Percentiles rank a stretch among this genome's conserved stretches.
These are phyloP conservation scores for Phytophthora litchii DNA, from an alignment of 352 stramenopile species.

Conservation along the genomic window DNA sequence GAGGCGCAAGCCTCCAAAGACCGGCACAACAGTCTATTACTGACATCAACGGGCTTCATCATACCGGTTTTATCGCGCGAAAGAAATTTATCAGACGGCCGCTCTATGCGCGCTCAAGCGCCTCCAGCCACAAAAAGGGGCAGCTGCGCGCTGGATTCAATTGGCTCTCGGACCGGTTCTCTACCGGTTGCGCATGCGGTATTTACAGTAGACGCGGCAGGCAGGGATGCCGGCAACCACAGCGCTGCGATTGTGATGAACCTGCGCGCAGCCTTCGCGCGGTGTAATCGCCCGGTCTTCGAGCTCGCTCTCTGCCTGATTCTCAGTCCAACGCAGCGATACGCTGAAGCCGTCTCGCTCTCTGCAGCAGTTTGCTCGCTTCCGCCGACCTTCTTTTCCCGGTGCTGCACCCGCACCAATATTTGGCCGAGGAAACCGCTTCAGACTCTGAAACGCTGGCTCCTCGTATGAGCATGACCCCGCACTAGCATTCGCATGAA, in stretches of 20 bases:
- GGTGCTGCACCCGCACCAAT: conserved; percentile 14
- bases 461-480: no score
- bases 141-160: conserved; percentile 29
- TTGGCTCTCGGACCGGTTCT: not conserved
- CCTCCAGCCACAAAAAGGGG: conserved; percentile 22
- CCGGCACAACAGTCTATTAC: no score
- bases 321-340: conserved; percentile 14
- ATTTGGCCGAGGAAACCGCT: conserved; percentile 19
- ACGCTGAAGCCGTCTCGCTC: not conserved
- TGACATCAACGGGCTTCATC: no score
- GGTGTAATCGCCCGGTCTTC: conserved; percentile 13
- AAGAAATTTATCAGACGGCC: conserved; percentile 18
- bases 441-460: not conserved
- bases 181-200: not conserved
- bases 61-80: conserved; percentile 7
- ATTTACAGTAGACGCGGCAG: conserved; percentile 26
- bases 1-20: no score
- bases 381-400: conserved; percentile 2
- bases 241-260: not conserved
- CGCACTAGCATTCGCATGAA: no score
- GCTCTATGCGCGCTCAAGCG: not conserved
- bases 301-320: conserved; percentile 13
- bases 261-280: not conserved
- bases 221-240: conserved; percentile 4
- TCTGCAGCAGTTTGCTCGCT: not conserved